Percentiles rank a stretch among this genome's conserved stretches.
Conservation (phyloP, 129 eudicot genomes). For the Artemisia annua region DNA sequence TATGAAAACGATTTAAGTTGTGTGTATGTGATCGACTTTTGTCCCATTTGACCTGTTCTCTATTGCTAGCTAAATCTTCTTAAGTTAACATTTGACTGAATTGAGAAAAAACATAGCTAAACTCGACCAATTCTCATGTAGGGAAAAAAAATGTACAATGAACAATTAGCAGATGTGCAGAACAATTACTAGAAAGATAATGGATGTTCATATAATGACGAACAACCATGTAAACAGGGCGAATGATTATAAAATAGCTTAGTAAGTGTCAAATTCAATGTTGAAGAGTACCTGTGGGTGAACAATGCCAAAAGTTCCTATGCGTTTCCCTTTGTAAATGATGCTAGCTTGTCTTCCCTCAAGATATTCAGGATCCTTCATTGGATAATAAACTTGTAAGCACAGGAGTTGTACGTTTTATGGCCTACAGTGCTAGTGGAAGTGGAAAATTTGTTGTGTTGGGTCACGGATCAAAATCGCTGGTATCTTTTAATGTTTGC, state of each 20-base stretch:
- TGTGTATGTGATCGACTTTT: not conserved
- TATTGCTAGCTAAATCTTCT: not conserved
- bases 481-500: not conserved
- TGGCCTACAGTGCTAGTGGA: not conserved
- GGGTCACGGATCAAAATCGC: not conserved
- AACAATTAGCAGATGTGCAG: not conserved
- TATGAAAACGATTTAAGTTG: not conserved
- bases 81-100: not conserved
- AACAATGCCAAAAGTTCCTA: constrained; percentile 91
- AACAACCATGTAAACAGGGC: not conserved
- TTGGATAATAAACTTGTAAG: constrained; percentile 3
- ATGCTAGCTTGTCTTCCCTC: constrained; percentile 91
- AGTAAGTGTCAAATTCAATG: constrained; percentile 3
- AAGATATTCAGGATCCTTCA: constrained; percentile 87
- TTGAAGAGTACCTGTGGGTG: constrained; percentile 75
- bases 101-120: not conserved
- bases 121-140: not conserved
- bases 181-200: not conserved
- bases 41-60: not conserved
- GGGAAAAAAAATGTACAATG: not conserved
- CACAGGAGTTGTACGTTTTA: not conserved
- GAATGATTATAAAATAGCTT: constrained; percentile 2
- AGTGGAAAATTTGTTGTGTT: not conserved
- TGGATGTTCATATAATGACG: not conserved
- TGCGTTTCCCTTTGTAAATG: constrained; percentile 72